Conservation (phyloP, 2,329 filamentous ascomycete species). For the Venturia pyrina region DNA sequence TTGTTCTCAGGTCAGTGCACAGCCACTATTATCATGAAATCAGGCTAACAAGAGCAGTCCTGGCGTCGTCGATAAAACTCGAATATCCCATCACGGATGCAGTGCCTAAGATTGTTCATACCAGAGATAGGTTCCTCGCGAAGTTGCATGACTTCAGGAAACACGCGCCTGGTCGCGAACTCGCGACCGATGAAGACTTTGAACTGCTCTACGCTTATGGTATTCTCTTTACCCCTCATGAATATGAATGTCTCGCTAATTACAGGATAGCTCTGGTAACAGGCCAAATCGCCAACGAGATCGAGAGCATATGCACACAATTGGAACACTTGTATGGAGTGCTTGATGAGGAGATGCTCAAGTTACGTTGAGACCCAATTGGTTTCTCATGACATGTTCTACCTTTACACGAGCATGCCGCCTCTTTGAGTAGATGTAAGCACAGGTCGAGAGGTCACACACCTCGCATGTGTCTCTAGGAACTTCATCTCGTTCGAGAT, state of each 20-base stretch:
- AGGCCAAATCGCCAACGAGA: slow-evolving; percentile 47
- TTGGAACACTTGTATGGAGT: slow-evolving; percentile 52
- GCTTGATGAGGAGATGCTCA: slow-evolving; percentile 50
- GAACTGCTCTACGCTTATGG: slow-evolving; percentile 88
- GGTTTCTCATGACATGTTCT: not conserved
- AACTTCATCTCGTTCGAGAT: not conserved
- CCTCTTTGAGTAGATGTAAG: not conserved
- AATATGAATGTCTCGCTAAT: slow-evolving; percentile 11
- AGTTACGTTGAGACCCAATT: slow-evolving; percentile 25
- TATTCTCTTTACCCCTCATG: slow-evolving; percentile 25
- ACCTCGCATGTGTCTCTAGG: not conserved
- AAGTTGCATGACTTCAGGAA: slow-evolving; percentile 83
- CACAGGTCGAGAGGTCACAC: not conserved
- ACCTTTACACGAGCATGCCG: not conserved
- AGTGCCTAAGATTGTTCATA: slow-evolving; percentile 70
- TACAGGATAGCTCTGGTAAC: slow-evolving; percentile 46
- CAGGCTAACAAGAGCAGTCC: slow-evolving; percentile 40
- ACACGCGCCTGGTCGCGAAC: slow-evolving; percentile 42
- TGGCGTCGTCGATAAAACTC: slow-evolving; percentile 87
- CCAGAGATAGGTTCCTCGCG: slow-evolving; percentile 71
- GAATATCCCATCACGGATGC: slow-evolving; percentile 89
- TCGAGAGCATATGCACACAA: slow-evolving; percentile 42
- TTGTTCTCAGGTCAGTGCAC: slow-evolving; percentile 48
- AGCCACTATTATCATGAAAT: not conserved
- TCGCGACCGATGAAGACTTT: slow-evolving; percentile 68